These are phyloP conservation scores for Chalciporus piperatus DNA, from an alignment of 768 basidiomycete species.

Conservation along the genomic window DNA sequence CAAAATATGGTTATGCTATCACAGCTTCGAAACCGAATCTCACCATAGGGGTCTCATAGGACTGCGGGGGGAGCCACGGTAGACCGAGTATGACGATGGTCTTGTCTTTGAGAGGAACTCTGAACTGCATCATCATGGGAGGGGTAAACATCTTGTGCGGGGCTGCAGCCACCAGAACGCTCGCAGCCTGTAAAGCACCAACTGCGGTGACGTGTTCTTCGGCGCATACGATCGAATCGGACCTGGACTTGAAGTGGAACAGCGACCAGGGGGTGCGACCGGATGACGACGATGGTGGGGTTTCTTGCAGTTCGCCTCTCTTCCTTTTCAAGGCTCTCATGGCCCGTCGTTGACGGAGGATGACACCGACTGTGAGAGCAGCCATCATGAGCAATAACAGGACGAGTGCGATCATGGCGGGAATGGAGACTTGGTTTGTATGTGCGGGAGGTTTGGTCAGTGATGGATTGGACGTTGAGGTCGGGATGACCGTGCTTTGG, in stretches of 20 bases:
- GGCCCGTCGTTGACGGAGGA: constrained; percentile 17
- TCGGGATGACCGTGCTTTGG: constrained; percentile 1
- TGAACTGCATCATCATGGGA: constrained; percentile 23
- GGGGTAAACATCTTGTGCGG: constrained; percentile 19
- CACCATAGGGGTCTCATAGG: background rate
- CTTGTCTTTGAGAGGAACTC: constrained; percentile 15
- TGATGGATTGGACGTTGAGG: background rate
- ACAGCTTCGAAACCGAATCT: background rate
- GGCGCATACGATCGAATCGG: background rate
- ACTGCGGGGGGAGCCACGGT: constrained; percentile 14
- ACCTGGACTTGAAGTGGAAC: background rate
- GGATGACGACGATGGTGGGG: background rate
- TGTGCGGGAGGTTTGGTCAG: constrained; percentile 3
- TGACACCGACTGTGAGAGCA: constrained; percentile 16
- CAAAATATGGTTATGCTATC: no score
- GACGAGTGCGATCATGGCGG: constrained; percentile 19
- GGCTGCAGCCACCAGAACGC: constrained; percentile 25
- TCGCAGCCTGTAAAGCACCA: constrained; percentile 22
- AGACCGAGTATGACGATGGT: constrained; percentile 22
- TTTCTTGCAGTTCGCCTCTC: background rate
- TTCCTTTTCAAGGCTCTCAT: background rate
- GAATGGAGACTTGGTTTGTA: constrained; percentile 6
- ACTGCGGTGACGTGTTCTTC: constrained; percentile 13
- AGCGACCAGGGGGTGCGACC: background rate
- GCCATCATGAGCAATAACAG: constrained; percentile 20